Evolutionary conservation across 2,329 filamentous ascomycete genomes (phyloP), one percentile per base, ranked within the genome.

Genomic region (Talaromyces albobiverticillius): DNA sequence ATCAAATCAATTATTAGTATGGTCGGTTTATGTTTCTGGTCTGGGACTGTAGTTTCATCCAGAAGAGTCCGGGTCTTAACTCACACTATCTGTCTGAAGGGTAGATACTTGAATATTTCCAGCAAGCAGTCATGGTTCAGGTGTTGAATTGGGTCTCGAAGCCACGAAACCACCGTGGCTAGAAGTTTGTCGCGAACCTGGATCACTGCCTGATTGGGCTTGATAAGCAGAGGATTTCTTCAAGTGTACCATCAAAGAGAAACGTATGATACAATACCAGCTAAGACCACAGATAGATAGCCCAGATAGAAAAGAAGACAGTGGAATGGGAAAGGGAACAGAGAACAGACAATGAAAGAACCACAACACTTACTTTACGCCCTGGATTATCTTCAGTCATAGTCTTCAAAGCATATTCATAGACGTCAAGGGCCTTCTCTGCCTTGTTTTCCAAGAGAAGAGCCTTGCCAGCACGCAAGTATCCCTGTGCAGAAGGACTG

Each of bases 381-480:
- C 61, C 51, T 8, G 64, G 57, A 52, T 76, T 70, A 26, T 70
- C 64, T n/a, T 69, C 62, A 9, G 75, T 69, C 18, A 84, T 70
- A 43, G 71, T 75, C 57, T 78, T 80, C 59, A 85, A 67, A n/a
- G 80, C 83, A 62, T 82, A 79, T 23, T 77, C 73, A 66, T 84
- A 85, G 22, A 84, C 76, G 10, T 78, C 74, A 11, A 82, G 61
- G 5, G 83, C 83, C 22, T 75, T 76, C n/a, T 77, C 73, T 2
- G 70, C 64, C 61, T 80, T 82, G 10, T 74, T 71, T 68, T 79
- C 76, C 55, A 73, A 57, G 10, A 71, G 59, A 23, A 77, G 69
- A 5, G 74, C 64, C 54, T 77, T 78, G 2, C 76, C 81, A 23
- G 79, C 79, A 51, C 82, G 78, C 25, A 85, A 64, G 63, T 85